phyloP scores from a whole-genome alignment of 305 asterid genomes.

The Fraxinus latifolia region DNA sequence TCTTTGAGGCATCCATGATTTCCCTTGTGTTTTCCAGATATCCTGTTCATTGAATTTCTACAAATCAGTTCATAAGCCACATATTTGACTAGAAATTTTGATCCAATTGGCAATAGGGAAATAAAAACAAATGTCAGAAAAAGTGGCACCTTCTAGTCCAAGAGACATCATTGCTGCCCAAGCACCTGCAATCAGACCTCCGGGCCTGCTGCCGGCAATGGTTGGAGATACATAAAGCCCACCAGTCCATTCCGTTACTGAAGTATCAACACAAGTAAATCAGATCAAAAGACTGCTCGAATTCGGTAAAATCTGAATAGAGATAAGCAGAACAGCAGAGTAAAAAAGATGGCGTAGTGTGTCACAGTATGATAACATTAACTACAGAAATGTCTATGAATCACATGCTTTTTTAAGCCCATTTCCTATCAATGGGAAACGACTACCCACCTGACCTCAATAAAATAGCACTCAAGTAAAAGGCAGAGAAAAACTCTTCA shows the following conservation, averaged over 20 bases:
- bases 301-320: not conserved
- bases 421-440: slow-evolving; percentile 12
- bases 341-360: not conserved
- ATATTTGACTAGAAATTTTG: slow-evolving; percentile 14
- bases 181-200: slow-evolving; percentile 95
- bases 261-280: slow-evolving; percentile 18
- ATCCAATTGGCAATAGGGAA: slow-evolving; percentile 1
- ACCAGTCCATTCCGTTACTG: slow-evolving; percentile 99
- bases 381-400: not conserved
- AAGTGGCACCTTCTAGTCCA: slow-evolving; percentile 70
- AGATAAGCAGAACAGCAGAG: not conserved
- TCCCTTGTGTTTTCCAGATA: slow-evolving; percentile 79
- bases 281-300: not conserved
- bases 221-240: slow-evolving; percentile 95
- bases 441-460: not conserved
- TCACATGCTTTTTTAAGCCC: not conserved
- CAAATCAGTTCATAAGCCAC: slow-evolving; percentile 24
- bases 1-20: slow-evolving; percentile 94
- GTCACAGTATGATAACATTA: not conserved
- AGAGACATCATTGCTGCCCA: slow-evolving; percentile 99
- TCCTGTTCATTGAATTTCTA: slow-evolving; percentile 40
- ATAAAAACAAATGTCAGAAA: slow-evolving; percentile 5
- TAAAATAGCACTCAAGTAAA: slow-evolving; percentile 4
- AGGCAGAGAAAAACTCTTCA: slow-evolving; percentile 2
- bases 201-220: slow-evolving; percentile 98